Evolutionary conservation across 2,329 filamentous ascomycete genomes (phyloP).

Genomic region (Sclerotiophoma versabilis): DNA sequence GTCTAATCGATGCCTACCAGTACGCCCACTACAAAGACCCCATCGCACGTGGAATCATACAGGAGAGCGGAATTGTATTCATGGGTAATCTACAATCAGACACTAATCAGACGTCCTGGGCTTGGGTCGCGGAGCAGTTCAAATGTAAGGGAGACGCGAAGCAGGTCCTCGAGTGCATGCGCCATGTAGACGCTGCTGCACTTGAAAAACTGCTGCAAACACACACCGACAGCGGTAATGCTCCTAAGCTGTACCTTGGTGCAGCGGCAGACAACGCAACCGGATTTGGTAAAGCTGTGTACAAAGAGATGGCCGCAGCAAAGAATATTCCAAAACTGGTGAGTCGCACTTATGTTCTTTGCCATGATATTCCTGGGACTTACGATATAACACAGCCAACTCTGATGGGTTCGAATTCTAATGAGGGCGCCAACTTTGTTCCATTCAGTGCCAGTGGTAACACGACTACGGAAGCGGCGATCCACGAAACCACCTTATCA

Average conservation of each 20-base stretch:
- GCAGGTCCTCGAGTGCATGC: not conserved
- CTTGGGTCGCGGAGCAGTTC: not conserved
- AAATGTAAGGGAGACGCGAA: not conserved
- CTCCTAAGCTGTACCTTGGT: not conserved
- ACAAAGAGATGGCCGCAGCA: not conserved
- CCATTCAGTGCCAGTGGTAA: not conserved
- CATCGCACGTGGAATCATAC: slow-evolving; percentile 53
- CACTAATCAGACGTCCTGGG: not conserved
- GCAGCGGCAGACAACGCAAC: not conserved
- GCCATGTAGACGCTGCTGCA: not conserved
- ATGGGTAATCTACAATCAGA: not conserved
- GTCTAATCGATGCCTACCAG: slow-evolving; percentile 23
- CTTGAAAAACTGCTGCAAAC: not conserved
- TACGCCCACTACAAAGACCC: slow-evolving; percentile 56
- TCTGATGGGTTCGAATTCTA: not conserved
- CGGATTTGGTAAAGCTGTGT: not conserved
- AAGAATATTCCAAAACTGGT: not conserved
- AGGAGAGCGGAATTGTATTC: not conserved
- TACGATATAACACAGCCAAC: not conserved
- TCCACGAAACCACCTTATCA: not conserved
- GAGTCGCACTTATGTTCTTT: not conserved
- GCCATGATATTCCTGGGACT: not conserved
- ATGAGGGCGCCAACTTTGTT: not conserved
- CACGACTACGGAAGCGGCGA: not conserved
- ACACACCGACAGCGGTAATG: not conserved